Evolutionary conservation across 768 basidiomycete species (phyloP), one percentile per base, ranked within the genome.

Genomic region (Myochromella boudieri): DNA sequence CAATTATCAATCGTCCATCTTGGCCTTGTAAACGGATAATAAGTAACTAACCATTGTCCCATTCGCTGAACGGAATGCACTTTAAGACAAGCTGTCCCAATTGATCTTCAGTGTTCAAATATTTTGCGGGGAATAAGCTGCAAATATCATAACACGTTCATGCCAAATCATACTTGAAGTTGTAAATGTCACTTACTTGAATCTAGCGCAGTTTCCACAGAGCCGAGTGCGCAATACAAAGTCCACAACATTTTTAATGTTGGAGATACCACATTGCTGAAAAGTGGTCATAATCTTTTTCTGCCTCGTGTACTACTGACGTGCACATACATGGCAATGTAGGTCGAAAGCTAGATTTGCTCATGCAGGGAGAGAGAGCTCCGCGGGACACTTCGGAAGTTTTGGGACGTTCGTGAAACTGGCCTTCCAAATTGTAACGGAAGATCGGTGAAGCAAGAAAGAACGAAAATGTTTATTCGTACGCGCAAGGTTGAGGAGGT

Each of bases 401-500:
- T 49, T 54, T 1, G 51, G 48, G 5, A 58, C 48, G 41, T 62
- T 62, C 22, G 18, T 26, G 17, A 63, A 40, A 3, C 56, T 59
- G 1, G 56, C 48, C 21, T 52, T 56, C 64, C 65, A 68, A 14
- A 63, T 56, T 10, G 51, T 33, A 4, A 51, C 42, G 8, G 57
- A 44, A 1, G 58, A 56, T 26, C 51, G 60, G 24, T 52, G 53
- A 20, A 65, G 51, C 1, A 70, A 49, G 12, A 67, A 54, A 6
- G 24, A 26, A 14, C 66, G 59, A 9, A 69, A 56, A 5, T 47
- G 56, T 27, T 68, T 68, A 7, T 57, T 60, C 15, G 58, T 58
- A 26, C 66, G 57, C n/a, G 62, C 33, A 3, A 71, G 58, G 21
- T 63, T 49, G 18, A 69, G 59, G 6, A 69, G 46, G 41, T 69